Evolutionary conservation across 805 yeast species (phyloP), one percentile per base, ranked within the genome.

Genomic region (Kodamaea fukazawae): DNA sequence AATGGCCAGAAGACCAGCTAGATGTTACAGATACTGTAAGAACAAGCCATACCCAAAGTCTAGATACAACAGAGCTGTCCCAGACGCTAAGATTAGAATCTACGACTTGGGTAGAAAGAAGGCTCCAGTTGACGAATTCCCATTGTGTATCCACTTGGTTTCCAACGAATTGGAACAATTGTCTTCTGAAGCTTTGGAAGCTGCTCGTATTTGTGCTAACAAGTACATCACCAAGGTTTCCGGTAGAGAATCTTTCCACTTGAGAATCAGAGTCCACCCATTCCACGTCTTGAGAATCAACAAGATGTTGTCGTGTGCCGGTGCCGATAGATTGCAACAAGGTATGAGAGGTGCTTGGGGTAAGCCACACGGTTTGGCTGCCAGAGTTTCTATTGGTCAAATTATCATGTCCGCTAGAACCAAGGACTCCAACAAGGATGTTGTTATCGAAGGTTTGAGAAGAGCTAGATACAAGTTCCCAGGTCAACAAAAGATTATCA

Each of bases 291-390:
- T 93, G 75, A 86, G 99, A 79, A 93, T 93, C 82, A 93, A 93
- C 93, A 93, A 93, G 88, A 93, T 93, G 99, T 89, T 93, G 96
- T 93, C 99, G 70, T 93, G 99, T 83, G 99, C 99, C 80, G 99
- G 99, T 87, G 99, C 99, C 73, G 99, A 93, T 91, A 89, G 99
- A 86, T 84, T 93, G 78, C 99, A 93, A 81, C 98, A 93, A 81
- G 99, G 99, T 90, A 93, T 93, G 99, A 91, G 99, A 88, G 95
- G 95, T 83, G 99, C 99, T 71, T 93, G 98, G 98, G 99, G 99
- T 89, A 93, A 93, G 82, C 99, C 99, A 67, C 96, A 90, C 66
- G 99, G 99, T 82, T 81, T 89, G 67, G 99, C 98, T 64, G 99
- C 99, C 65, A 89, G 99, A 76, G 98, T 93, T 72, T 78, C 78